Evolutionary conservation across 805 yeast species (phyloP).

Genomic region (Hanseniaspora nectarophila): DNA sequence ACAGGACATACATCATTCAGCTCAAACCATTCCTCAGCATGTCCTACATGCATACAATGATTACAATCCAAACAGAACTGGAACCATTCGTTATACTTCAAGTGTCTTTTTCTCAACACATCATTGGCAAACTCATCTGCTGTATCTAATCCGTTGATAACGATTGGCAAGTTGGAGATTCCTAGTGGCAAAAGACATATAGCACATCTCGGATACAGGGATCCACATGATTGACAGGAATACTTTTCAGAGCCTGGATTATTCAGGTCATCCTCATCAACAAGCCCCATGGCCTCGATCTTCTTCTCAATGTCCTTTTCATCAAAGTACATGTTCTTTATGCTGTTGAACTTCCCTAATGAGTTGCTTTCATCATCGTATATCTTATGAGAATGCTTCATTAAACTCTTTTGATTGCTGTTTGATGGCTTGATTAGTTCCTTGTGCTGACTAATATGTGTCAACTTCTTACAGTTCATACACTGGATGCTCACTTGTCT

Average conservation of each 20-base stretch:
- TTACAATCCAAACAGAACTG: constrained; percentile 83
- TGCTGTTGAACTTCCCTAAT: not conserved
- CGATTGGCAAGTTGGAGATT: constrained; percentile 28
- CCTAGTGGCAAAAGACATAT: constrained; percentile 77
- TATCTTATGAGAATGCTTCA: not conserved
- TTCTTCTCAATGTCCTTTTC: not conserved
- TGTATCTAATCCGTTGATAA: constrained; percentile 22
- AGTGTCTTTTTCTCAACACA: constrained; percentile 17
- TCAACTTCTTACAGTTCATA: constrained; percentile 64
- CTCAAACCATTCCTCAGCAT: constrained; percentile 91
- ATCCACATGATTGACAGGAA: constrained; percentile 74
- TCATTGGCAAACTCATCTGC: not conserved
- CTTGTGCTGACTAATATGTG: constrained; percentile 30
- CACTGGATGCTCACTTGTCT: constrained; percentile 76
- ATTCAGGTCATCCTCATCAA: not conserved
- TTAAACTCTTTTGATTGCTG: not conserved
- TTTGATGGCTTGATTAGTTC: not conserved
- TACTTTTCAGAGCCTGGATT: constrained; percentile 21
- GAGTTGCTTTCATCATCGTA: not conserved
- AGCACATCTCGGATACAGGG: constrained; percentile 80
- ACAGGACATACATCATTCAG: constrained; percentile 85
- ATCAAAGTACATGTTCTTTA: not conserved
- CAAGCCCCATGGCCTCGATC: not conserved
- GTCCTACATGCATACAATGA: constrained; percentile 91
- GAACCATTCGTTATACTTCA: constrained; percentile 63